phyloP scores from a whole-genome alignment of 1,284 basidiomycete genomes.

The Vanrija sp. region DNA sequence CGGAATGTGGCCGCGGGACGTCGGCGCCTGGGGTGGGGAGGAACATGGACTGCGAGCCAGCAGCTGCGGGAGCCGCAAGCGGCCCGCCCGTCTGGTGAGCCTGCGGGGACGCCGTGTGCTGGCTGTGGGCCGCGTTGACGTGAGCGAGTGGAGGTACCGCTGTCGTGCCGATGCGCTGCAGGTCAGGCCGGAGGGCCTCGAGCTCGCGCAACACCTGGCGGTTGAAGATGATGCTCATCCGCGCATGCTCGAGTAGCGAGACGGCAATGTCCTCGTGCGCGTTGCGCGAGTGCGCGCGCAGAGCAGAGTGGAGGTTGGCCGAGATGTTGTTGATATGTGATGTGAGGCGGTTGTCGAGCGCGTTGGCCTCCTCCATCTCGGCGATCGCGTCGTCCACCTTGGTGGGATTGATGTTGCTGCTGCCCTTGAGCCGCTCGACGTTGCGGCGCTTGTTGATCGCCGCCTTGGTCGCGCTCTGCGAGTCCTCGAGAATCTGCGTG shows the following conservation, averaged over 20 bases:
- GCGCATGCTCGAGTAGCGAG: constrained; percentile 82
- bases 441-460: constrained; percentile 85
- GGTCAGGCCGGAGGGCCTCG: constrained; percentile 73
- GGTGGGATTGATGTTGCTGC: constrained; percentile 75
- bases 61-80: constrained; percentile 4
- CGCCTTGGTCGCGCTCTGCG: constrained; percentile 81
- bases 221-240: constrained; percentile 85
- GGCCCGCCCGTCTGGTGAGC: neutral
- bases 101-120: neutral
- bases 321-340: constrained; percentile 83
- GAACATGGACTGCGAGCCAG: constrained; percentile 38
- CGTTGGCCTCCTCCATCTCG: constrained; percentile 89
- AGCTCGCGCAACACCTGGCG: constrained; percentile 78
- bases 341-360: constrained; percentile 76
- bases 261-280: constrained; percentile 84
- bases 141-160: neutral
- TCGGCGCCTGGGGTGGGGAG: constrained; percentile 22
- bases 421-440: constrained; percentile 85
- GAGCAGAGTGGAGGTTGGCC: constrained; percentile 77
- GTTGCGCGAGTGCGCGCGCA: constrained; percentile 73
- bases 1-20: constrained; percentile 15
- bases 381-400: constrained; percentile 88
- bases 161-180: constrained; percentile 47
- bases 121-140: neutral
- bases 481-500: constrained; percentile 82